Evolutionary conservation across 1,139 yeast species (phyloP).

Genomic region (Kodamaea sp.): DNA sequence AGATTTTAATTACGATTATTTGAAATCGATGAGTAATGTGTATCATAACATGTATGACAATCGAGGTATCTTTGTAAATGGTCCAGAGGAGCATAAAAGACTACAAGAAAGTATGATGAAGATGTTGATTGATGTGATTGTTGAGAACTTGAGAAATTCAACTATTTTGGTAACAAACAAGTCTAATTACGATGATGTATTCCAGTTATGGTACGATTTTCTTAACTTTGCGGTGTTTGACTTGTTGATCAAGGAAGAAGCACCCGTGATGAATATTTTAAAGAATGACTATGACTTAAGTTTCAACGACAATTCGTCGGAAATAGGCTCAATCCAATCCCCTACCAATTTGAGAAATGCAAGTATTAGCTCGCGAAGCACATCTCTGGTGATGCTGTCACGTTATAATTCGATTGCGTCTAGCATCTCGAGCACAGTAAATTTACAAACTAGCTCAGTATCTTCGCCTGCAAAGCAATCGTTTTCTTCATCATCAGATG

Average conservation of each 20-base stretch:
- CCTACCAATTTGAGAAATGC: slow-evolving; percentile 2
- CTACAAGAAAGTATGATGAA: slow-evolving; percentile 12
- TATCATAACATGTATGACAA: slow-evolving; percentile 17
- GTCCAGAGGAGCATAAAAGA: slow-evolving; percentile 6
- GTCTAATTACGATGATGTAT: slow-evolving; percentile 10
- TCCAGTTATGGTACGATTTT: slow-evolving; percentile 20
- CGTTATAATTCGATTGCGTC: slow-evolving; percentile 11
- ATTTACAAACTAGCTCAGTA: not conserved
- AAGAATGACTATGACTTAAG: not conserved
- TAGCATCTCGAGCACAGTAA: slow-evolving; percentile 1
- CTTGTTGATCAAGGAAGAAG: slow-evolving; percentile 7
- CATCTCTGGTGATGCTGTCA: slow-evolving; percentile 13
- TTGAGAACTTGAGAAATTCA: slow-evolving; percentile 14
- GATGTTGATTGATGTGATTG: slow-evolving; percentile 14
- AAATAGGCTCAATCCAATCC: slow-evolving; percentile 1
- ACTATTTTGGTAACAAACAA: slow-evolving; percentile 3
- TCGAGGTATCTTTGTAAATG: slow-evolving; percentile 5
- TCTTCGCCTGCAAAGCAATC: not conserved
- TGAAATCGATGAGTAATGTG: slow-evolving; percentile 22
- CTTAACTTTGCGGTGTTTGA: slow-evolving; percentile 16
- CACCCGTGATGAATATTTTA: not conserved
- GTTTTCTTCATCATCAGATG: slow-evolving; percentile 1
- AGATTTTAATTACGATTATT: slow-evolving; percentile 24
- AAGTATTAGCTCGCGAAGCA: slow-evolving; percentile 12
- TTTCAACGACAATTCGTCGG: not conserved